These are phyloP conservation scores for Lathyrus oleraceus DNA, from an alignment of 306 rosid species.

Conservation along the genomic window DNA sequence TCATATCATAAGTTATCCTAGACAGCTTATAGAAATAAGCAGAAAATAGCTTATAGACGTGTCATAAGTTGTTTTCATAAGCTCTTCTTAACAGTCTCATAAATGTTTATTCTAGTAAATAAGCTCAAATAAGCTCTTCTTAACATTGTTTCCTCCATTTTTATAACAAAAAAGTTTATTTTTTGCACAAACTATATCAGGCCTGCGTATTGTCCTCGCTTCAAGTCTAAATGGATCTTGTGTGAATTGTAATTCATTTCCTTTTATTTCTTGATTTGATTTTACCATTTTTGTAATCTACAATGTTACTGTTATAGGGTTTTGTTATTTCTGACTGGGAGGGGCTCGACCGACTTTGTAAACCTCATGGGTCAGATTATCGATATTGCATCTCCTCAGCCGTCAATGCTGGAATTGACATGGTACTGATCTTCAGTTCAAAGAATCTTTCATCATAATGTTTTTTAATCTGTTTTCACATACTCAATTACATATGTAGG, in stretches of 20 bases:
- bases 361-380: constrained; percentile 63
- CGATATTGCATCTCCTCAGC: constrained; percentile 62
- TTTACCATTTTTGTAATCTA: constrained; percentile 3
- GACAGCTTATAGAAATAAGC: no score
- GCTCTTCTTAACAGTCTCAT: no score
- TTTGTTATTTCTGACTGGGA: constrained; percentile 87
- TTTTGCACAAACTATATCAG: no score
- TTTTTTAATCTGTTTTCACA: constrained; percentile 3
- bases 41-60: no score
- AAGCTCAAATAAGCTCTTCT: no score
- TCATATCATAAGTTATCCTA: no score
- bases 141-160: no score
- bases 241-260: constrained; percentile 11
- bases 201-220: no score
- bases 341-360: constrained; percentile 66
- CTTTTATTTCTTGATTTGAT: constrained; percentile 22
- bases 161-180: no score
- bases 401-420: constrained; percentile 83
- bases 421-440: constrained; percentile 57
- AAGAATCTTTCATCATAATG: background rate
- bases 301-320: constrained; percentile 55
- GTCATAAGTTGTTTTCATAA: no score
- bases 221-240: no score
- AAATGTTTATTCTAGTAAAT: no score
- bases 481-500: constrained; percentile 51